Base-by-base conservation (phyloP, 2,329 filamentous ascomycete species). In the Endocalyx cinctus region DNA sequence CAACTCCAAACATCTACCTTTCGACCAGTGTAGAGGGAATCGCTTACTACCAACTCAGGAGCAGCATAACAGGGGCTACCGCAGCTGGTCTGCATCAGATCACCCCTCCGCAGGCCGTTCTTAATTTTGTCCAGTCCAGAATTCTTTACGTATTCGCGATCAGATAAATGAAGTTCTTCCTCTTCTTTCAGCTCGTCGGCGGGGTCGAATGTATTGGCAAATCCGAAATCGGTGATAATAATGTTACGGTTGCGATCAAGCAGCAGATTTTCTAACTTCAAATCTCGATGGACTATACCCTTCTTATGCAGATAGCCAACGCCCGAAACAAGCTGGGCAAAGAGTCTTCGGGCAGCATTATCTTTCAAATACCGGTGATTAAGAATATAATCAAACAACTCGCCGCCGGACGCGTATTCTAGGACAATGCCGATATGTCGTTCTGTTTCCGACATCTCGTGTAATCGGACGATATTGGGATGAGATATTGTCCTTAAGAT, bases 1-100 rank as follows among this genome's bases (percentile, higher is more conserved):
- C 92, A 98, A 62, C 92, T 97, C 92, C 92, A 98, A 22, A 98
- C 92, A 57, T 98, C 92, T 17, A 98, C 92, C 63, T 98, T 98
- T 33, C 90, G 81, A 29, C 92, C 92, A 2, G 92, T 98, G 63
- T 98, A 98, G 6, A 98, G 68, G 12, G 89, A 95, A 62, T 98
- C 92, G 58, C 88, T 97, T 41, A 98, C 92, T 11, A 98, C 92
- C 34, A 98, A 72, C 65, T 98, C 92, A 5, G 92, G 92, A 11
- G 92, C 92, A 30, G 92, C 92, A 61, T 98, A 98, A 57, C 92
- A 98, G 6, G 92, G 92, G 61, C 90, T 97, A 45, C 92, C 92
- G 59, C 92, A 98, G 59, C 92, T 97, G 10, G 92, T 98, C 64
- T 96, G 90, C 92, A 98, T 98, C 54, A 98, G 67, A 65, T 98